Evolutionary conservation across 2,329 filamentous ascomycete species (phyloP), one percentile per base, ranked within the genome.

Genomic region (Diaporthe aspalathi): DNA sequence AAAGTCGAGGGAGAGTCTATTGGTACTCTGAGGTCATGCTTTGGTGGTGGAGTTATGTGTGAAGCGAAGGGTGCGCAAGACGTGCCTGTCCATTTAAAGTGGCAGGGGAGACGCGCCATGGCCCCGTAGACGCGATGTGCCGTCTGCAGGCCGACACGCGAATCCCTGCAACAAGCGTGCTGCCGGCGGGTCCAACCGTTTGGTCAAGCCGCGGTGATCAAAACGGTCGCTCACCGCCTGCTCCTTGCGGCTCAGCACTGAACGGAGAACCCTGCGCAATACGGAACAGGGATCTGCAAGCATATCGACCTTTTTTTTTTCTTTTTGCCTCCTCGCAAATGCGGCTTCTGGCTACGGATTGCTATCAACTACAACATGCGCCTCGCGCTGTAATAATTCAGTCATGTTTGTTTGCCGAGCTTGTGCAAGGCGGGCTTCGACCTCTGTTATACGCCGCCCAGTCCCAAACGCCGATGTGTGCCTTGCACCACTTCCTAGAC

Each of bases 361-460:
- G 47, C n/a, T 16, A n/a, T 40, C 56, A 45, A 35, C 35, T 24
- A 38, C 57, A 68, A 22, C 40, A 56, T 67, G 69, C 52, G 35
- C 68, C 38, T 24, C 9, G 50, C 24, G 6, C 27, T 47, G 40
- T 66, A n/a, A 52, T 17, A 43, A n/a, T 5, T 17, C 35, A 66
- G 71, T 52, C 71, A 85, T 85, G 83, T 81, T 80, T 70, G 76
- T 81, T 66, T 84, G 83, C 71, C 77, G 78, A 73, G 77, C 79
- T 50, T 85, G 83, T 66, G 75, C 79, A 22, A 77, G 76, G 65
- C 79, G 74, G 71, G 75, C 77, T 20, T 74, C 78, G 7, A 49
- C 67, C 35, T 50, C 68, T 32, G 40, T 77, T 17, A 67, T 74
- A n/a, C n/a, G n/a, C 20, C 71, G 70, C n/a, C 70, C 40, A 65